Conservation (phyloP, 148 eudicot species). For the Rhododendron ovatum region DNA sequence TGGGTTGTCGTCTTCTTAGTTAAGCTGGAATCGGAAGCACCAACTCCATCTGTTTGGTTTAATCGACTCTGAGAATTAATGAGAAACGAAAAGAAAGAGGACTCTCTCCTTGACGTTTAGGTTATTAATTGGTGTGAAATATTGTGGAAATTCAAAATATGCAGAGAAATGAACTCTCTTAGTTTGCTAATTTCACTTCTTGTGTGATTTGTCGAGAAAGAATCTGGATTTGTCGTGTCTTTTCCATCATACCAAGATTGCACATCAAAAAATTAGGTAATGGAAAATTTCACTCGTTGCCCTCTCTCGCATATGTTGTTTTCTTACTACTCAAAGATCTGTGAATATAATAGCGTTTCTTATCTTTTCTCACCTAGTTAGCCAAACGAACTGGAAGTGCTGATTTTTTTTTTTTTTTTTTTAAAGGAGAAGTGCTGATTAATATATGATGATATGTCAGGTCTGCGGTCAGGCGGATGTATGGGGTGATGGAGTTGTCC, state of each 20-base stretch:
- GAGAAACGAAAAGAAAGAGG: not conserved
- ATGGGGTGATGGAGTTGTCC: constrained; percentile 99
- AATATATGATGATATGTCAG: constrained; percentile 20
- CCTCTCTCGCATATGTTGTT: not conserved
- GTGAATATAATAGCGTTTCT: not conserved
- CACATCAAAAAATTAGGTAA: not conserved
- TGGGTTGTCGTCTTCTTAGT: not conserved
- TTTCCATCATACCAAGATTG: not conserved
- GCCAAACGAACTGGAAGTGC: not conserved
- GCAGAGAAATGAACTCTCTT: not conserved
- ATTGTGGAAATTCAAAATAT: not conserved
- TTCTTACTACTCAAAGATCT: not conserved
- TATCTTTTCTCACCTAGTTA: not conserved
- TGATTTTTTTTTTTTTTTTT: too few species aligned
- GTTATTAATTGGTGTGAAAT: not conserved
- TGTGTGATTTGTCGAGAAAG: not conserved
- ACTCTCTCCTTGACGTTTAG: not conserved
- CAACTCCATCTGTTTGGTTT: not conserved
- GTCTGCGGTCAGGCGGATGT: constrained; percentile 92
- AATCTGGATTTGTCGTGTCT: not conserved
- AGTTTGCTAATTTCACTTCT: not conserved
- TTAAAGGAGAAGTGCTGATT: constrained; percentile 5
- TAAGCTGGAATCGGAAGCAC: not conserved
- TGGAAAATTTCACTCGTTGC: not conserved
- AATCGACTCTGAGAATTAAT: not conserved